These are phyloP conservation scores for Auriscalpium microsporum DNA, from an alignment of 768 basidiomycete genomes.

Conservation along the genomic window DNA sequence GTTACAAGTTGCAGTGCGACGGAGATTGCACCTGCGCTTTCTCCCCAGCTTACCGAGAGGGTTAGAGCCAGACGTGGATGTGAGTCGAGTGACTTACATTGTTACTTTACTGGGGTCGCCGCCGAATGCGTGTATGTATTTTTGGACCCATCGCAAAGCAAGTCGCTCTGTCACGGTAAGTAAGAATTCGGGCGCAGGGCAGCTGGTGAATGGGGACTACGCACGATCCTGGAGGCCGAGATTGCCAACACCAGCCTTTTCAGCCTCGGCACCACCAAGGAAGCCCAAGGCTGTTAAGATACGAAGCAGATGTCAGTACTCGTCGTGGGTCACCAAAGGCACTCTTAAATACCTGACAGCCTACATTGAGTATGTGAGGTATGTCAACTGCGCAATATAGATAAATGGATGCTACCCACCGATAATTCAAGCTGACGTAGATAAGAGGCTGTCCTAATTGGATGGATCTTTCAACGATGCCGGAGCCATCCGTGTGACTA, in stretches of 20 bases:
- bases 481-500: constrained; percentile 4
- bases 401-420: not conserved
- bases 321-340: not conserved
- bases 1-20: constrained; percentile 15
- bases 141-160: constrained; percentile 1
- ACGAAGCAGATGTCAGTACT: no score
- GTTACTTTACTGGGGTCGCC: not conserved
- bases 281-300: not conserved
- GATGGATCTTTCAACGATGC: constrained; percentile 14
- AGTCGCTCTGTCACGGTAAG: not conserved
- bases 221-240: constrained; percentile 1
- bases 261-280: not conserved
- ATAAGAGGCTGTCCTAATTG: constrained; percentile 13
- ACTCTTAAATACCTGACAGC: not conserved
- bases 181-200: not conserved
- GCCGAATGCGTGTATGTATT: not conserved
- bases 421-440: constrained; percentile 16
- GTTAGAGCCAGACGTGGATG: not conserved
- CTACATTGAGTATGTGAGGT: not conserved
- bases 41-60: constrained; percentile 12
- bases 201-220: not conserved
- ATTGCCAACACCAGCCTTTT: not conserved
- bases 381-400: not conserved
- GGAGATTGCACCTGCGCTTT: constrained; percentile 16
- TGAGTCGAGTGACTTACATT: not conserved